Evolutionary conservation across 2,329 filamentous ascomycete genomes (phyloP), one percentile per base, ranked within the genome.

Genomic region (Didymella lethalis): DNA sequence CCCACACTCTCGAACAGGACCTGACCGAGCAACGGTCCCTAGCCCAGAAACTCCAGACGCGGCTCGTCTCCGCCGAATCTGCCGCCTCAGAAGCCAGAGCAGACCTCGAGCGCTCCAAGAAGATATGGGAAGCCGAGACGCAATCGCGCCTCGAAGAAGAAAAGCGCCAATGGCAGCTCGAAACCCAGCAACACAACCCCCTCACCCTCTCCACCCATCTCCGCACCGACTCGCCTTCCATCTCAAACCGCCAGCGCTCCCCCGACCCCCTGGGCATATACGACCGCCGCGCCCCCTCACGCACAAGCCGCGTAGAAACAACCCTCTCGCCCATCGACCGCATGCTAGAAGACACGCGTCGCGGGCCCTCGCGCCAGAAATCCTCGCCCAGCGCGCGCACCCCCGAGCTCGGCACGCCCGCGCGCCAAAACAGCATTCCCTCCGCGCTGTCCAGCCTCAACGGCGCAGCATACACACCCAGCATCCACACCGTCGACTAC

Each of bases 1-100:
- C 90, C n/a, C 83, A 86, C n/a, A 82, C 80, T 16, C 82, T 89
- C 7, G 86, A 90, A 57, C 83, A 86, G 61, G 88, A 93, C 57
- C 78, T 91, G 2, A 80, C 84, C 14, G 80, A 84, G 23, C 85
- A 87, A 54, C 86, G 85, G 53, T 79, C 83, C 3, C 83, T 88
- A 62, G 76, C 90, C 26, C 85, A 88, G 45, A 79, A 83, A 16
- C 79, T 96, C 3, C 86, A 88, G 62, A 84, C 84, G 58, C 85
- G 86, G n/a, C 83, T 88, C 23, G 85, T 89, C 64, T 84, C 89
- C 61, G 82, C 83, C 16, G 81, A 95, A 68, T 80, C 85, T 8
- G 86, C 89, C 4, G 80, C 93, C 1, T 78, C 84, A 28, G 85
- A 90, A 52, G 78, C 84, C 1, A 82, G 81, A 57, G 80, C 81